Conservation (phyloP, 371 early-diverging fungal species). For the Syncephalastrum racemosum region DNA sequence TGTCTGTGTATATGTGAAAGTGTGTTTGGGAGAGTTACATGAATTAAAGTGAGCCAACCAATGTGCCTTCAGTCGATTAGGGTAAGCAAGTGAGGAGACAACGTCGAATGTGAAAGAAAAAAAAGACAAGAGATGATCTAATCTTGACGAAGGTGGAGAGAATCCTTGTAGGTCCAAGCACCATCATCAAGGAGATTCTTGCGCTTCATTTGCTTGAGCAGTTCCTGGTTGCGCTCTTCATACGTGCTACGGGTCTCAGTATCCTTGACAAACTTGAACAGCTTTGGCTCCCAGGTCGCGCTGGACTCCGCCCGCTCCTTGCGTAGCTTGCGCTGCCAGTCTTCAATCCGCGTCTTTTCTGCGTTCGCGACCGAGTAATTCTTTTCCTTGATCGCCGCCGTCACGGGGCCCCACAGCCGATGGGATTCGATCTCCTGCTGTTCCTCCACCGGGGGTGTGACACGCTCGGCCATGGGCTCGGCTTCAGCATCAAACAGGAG, state of each 20-base stretch:
- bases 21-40: too few relatives aligned
- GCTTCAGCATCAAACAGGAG: conserved; percentile 67
- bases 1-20: too few relatives aligned
- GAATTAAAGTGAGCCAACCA: too few relatives aligned
- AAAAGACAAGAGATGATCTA: background rate
- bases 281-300: conserved; percentile 40
- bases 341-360: conserved; percentile 74
- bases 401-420: conserved; percentile 69
- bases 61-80: too few relatives aligned
- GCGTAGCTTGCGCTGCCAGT: conserved; percentile 67
- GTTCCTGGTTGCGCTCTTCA: conserved; percentile 10
- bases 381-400: conserved; percentile 61
- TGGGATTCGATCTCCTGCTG: conserved; percentile 72
- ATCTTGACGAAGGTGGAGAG: conserved; percentile 31
- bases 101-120: background rate
- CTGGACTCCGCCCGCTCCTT: conserved; percentile 58
- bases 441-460: conserved; percentile 55
- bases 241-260: conserved; percentile 16
- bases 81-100: too few relatives aligned
- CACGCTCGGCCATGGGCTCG: conserved; percentile 54
- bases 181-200: conserved; percentile 40
- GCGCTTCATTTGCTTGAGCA: conserved; percentile 22
- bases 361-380: conserved; percentile 66
- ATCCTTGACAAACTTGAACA: conserved; percentile 57
- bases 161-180: conserved; percentile 45